Evolutionary conservation across 1,139 yeast species (phyloP).

Genomic region (Insectozyma bohioensis): DNA sequence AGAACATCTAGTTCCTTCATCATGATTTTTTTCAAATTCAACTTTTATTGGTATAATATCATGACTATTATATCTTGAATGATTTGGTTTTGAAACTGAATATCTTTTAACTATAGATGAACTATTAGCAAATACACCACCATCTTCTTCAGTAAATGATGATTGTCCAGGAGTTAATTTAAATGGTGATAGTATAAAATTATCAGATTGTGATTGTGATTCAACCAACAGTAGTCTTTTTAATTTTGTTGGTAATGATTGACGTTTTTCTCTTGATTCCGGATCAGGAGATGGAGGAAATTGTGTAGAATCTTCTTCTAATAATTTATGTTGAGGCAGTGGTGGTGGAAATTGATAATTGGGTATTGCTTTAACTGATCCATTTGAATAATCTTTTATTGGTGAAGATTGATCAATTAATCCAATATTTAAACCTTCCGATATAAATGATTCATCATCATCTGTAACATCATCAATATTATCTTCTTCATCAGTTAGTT

Average conservation of each 20-base stretch:
- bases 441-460: constrained; percentile 17
- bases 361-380: constrained; percentile 22
- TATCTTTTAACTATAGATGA: constrained; percentile 18
- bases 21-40: constrained; percentile 34
- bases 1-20: constrained; percentile 22
- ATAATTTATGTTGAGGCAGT: too few species aligned
- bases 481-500: constrained; percentile 24
- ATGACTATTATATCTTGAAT: constrained; percentile 44
- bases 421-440: constrained; percentile 4
- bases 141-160: constrained; percentile 4
- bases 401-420: constrained; percentile 25
- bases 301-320: constrained; percentile 14
- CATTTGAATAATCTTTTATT: constrained; percentile 19
- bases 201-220: constrained; percentile 23
- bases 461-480: constrained; percentile 18
- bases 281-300: constrained; percentile 42
- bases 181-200: constrained; percentile 47
- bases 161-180: constrained; percentile 26
- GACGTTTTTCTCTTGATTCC: constrained; percentile 25
- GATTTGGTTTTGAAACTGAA: constrained; percentile 33
- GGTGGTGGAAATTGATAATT: constrained; percentile 29
- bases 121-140: constrained; percentile 4
- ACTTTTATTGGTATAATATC: constrained; percentile 47
- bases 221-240: constrained; percentile 20
- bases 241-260: constrained; percentile 36